Evolutionary conservation across 495 filamentous ascomycete species (phyloP).

Genomic region (Tuber calosporum): DNA sequence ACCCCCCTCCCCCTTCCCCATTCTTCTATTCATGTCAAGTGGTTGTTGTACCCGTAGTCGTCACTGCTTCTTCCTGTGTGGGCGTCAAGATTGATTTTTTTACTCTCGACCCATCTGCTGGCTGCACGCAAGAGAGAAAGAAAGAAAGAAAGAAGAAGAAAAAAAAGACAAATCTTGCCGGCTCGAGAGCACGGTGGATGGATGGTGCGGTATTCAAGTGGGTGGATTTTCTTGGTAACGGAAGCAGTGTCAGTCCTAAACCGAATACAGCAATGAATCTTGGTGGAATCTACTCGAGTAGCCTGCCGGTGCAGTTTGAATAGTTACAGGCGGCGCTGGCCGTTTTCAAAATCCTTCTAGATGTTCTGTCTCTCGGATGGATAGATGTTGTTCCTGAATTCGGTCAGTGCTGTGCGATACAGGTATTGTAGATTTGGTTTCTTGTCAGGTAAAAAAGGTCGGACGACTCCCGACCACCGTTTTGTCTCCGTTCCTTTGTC

Average conservation of each 20-base stretch:
- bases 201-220: not conserved
- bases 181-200: not conserved
- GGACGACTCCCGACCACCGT: not conserved
- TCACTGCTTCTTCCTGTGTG: not conserved
- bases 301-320: not conserved
- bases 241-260: constrained; percentile 4
- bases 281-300: not conserved
- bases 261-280: not conserved
- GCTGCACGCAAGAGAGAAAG: not conserved
- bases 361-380: not conserved
- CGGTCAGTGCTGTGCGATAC: not conserved
- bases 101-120: not conserved
- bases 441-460: not conserved
- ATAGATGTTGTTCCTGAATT: not conserved
- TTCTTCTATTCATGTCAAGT: not conserved
- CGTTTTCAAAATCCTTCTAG: constrained; percentile 5
- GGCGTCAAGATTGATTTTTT: not conserved
- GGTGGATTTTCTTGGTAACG: not conserved
- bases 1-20: not conserved
- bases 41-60: not conserved
- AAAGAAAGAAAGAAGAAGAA: not conserved
- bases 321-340: not conserved
- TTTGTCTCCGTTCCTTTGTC: not conserved
- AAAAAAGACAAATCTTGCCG: not conserved
- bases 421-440: not conserved